Evolutionary conservation across 2,329 filamentous ascomycete species (phyloP).

Genomic region (Aureobasidium sp.): DNA sequence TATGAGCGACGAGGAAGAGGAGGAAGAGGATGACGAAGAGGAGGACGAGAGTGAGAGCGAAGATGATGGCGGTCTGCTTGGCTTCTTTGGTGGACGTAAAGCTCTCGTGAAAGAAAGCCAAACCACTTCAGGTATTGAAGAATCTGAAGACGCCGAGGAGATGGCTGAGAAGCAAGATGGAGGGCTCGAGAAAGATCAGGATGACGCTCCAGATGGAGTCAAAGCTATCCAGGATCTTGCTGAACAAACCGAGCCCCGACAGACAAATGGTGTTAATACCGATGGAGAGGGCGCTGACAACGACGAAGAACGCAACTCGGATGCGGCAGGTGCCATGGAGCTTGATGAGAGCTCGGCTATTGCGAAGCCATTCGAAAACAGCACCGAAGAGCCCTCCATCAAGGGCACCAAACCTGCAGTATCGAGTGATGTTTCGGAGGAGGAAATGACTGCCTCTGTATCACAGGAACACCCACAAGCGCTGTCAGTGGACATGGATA

Average conservation of each 20-base stretch:
- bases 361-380: not conserved
- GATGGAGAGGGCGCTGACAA: not conserved
- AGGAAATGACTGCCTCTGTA: not conserved
- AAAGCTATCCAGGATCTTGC: not conserved
- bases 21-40: constrained; percentile 21
- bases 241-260: not conserved
- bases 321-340: not conserved
- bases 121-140: constrained; percentile 24
- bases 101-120: constrained; percentile 21
- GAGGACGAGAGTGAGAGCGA: constrained; percentile 18
- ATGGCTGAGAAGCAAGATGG: constrained; percentile 14
- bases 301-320: not conserved
- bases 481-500: not conserved
- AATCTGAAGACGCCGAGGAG: constrained; percentile 24
- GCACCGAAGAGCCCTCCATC: not conserved
- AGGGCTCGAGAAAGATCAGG: not conserved
- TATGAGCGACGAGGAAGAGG: constrained; percentile 31
- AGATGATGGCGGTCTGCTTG: constrained; percentile 20
- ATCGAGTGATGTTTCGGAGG: not conserved
- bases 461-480: not conserved
- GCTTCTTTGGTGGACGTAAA: constrained; percentile 23
- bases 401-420: not conserved
- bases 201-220: not conserved
- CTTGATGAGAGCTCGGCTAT: not conserved
- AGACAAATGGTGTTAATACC: not conserved